These are phyloP conservation scores for Mollisiaceae sp. DNA, from an alignment of 2,329 filamentous ascomycete species.

Conservation along the genomic window DNA sequence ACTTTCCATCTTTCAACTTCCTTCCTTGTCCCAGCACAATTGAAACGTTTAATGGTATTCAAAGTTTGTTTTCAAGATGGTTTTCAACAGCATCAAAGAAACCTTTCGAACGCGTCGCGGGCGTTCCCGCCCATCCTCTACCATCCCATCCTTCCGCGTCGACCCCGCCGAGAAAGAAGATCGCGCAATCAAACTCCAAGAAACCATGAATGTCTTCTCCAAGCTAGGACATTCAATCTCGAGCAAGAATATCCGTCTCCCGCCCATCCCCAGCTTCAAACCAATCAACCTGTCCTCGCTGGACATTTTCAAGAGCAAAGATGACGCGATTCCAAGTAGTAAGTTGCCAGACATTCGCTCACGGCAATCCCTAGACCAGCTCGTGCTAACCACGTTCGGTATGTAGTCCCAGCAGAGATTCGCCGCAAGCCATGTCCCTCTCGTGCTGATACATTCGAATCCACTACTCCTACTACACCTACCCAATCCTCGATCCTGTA, in stretches of 20 bases:
- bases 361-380: too few relatives aligned
- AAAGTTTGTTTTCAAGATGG: not conserved
- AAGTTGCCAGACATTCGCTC: not conserved
- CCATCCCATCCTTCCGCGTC: not conserved
- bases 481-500: not conserved
- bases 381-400: not conserved
- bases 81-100: not conserved
- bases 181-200: constrained; percentile 6
- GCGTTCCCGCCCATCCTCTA: not conserved
- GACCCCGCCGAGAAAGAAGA: not conserved
- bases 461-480: too few relatives aligned
- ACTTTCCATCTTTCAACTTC: not conserved
- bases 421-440: not conserved
- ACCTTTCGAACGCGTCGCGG: not conserved
- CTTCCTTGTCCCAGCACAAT: not conserved
- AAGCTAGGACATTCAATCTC: constrained; percentile 18
- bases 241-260: constrained; percentile 11
- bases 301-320: constrained; percentile 5
- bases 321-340: constrained; percentile 4
- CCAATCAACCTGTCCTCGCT: constrained; percentile 19
- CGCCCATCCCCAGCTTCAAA: constrained; percentile 18
- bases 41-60: not conserved
- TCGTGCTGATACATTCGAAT: not conserved
- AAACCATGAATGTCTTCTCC: constrained; percentile 19
- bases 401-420: not conserved